Evolutionary conservation across 2,329 filamentous ascomycete genomes (phyloP), one percentile per base, ranked within the genome.

Genomic region (Blastomyces parvus): DNA sequence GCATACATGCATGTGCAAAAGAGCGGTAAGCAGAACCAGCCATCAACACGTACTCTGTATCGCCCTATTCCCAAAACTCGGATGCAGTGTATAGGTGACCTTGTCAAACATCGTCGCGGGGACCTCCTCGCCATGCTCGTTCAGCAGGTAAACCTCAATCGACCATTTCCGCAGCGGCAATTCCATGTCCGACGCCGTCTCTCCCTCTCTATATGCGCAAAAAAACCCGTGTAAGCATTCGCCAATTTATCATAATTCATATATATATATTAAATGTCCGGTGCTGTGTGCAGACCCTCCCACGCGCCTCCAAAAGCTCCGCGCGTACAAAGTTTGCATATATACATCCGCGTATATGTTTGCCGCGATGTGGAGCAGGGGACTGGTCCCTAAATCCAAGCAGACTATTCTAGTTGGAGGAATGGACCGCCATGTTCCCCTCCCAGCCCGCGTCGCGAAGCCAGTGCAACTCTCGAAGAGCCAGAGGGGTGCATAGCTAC

Each of bases 111-210:
- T 85, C 69, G 81, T 90, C 62, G 93, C 91, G 8, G 89, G 84
- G 60, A 91, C 83, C 76, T 95, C 87, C 69, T 94, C 89, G 69
- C 91, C 92, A 67, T 90, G 86, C 70, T 95, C 89, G 68, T 96
- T 91, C 62, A 97, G 76, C 61, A 97, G 77, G 77, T 85, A 90
- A 69, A 99, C 82, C 77, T 89, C 87, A 74, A 97, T 89, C 69
- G 85, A 91, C 94, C 94, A 99, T 78, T 86, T 82, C 75, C 94
- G 88, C 85, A 97, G 92, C 13, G 94, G 94, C 72, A 92, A 96
- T 70, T 92, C 89, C 67, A 91, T 84, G 48, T 88, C 88, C 17
- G 90, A 88, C 25, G 89, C 86, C 74, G 92, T 91, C 72, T 90
- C 85, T 73, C 88, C 91, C 73, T 74, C 71, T 55, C 61, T 59